Evolutionary conservation across 2,329 filamentous ascomycete genomes (phyloP).

Genomic region (Hawksworthiomyces lignivorus): DNA sequence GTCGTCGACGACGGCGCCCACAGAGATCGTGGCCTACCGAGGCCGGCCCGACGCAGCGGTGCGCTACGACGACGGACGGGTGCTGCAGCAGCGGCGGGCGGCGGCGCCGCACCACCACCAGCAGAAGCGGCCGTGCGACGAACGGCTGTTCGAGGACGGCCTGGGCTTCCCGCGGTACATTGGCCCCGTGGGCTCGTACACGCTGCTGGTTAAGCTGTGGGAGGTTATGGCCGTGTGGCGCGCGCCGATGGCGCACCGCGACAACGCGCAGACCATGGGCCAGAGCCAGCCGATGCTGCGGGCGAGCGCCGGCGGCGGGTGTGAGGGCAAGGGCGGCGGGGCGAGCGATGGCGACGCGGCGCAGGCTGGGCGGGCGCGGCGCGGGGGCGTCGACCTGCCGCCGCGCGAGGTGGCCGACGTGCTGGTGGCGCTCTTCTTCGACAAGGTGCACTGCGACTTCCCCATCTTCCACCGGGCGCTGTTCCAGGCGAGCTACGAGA

Average conservation of each 20-base stretch:
- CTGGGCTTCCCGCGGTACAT: conserved; percentile 13
- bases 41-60: no score
- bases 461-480: conserved; percentile 14
- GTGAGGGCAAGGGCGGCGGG: no score
- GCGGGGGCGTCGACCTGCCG: conserved; percentile 9
- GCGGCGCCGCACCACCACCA: no score
- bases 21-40: no score
- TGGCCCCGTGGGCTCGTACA: conserved; percentile 13
- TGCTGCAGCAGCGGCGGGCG: not conserved
- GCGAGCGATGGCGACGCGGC: not conserved
- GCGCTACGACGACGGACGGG: no score
- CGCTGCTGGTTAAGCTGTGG: conserved; percentile 13
- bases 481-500: conserved; percentile 15
- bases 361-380: not conserved
- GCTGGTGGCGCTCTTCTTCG: conserved; percentile 13
- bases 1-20: no score
- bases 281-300: not conserved
- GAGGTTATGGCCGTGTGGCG: conserved; percentile 10
- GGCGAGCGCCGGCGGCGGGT: no score
- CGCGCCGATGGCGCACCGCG: not conserved
- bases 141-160: conserved; percentile 12
- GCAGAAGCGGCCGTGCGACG: conserved; percentile 6
- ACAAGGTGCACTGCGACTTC: conserved; percentile 15
- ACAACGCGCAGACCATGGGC: conserved; percentile 9
- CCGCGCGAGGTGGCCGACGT: conserved; percentile 15